A percentile compares a stretch with the other conserved stretches of the same genome.
Evolutionary conservation across 148 eudicot genomes (phyloP).

Genomic region (Bassia scoparia): DNA sequence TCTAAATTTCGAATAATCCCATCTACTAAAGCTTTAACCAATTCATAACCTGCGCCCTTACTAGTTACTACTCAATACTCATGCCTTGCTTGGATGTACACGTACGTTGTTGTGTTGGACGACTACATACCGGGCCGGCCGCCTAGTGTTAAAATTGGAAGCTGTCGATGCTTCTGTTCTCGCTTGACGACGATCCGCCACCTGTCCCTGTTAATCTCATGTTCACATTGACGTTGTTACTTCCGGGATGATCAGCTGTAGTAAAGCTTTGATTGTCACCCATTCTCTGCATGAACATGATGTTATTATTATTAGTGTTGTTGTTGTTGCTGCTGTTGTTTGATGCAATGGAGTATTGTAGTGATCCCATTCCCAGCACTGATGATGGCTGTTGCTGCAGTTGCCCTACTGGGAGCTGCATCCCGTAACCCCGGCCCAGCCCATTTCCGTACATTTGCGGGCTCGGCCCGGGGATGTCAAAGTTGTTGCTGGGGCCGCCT

Average conservation of each 20-base stretch:
- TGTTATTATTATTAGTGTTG: background rate
- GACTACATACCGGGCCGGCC: background rate
- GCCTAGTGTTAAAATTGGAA: slow-evolving; percentile 21
- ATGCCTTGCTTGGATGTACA: too few species aligned
- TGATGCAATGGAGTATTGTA: background rate
- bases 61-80: too few species aligned
- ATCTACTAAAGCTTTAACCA: too few species aligned
- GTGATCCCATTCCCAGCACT: background rate
- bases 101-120: too few species aligned
- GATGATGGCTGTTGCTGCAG: background rate
- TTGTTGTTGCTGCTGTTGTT: background rate
- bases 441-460: slow-evolving; percentile 10
- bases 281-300: slow-evolving; percentile 22
- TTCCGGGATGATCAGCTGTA: background rate
- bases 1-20: too few species aligned
- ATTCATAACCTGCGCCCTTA: too few species aligned
- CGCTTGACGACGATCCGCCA: slow-evolving; percentile 29
- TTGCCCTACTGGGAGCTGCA: slow-evolving; percentile 13
- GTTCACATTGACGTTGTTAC: slow-evolving; percentile 12
- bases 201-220: slow-evolving; percentile 5
- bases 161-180: slow-evolving; percentile 19
- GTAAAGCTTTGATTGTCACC: slow-evolving; percentile 1
- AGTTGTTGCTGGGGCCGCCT: slow-evolving; percentile 38
- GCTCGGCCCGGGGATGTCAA: background rate
- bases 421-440: slow-evolving; percentile 21